Conservation (phyloP, 768 basidiomycete genomes). For the Cyclocybe aegerita region DNA sequence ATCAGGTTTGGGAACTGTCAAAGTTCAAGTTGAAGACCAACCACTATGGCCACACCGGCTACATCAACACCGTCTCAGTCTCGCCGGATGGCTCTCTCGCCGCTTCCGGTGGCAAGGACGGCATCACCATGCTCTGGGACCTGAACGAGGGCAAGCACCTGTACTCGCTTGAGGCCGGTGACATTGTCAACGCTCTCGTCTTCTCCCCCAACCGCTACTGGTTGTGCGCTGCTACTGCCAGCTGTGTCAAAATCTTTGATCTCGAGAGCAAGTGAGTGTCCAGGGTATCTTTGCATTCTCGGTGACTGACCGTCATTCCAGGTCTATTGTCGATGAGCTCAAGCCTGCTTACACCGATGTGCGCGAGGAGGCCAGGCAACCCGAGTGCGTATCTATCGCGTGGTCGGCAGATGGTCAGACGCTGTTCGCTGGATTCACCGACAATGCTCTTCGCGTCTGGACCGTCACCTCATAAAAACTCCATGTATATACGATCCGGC, state of each 20-base stretch:
- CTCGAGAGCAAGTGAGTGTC: constrained; percentile 93
- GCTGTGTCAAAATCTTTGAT: constrained; percentile 99
- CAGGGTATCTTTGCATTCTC: neutral
- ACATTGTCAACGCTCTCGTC: constrained; percentile 98
- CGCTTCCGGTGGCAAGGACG: constrained; percentile 99
- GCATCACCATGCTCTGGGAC: constrained; percentile 99
- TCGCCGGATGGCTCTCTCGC: constrained; percentile 99
- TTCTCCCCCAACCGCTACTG: constrained; percentile 99
- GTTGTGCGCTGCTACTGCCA: constrained; percentile 97
- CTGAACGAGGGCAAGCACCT: constrained; percentile 99
- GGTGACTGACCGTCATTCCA: constrained; percentile 25
- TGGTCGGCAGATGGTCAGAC: constrained; percentile 99
- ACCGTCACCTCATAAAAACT: constrained; percentile 65
- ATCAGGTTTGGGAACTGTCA: constrained; percentile 97
- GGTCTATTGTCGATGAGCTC: constrained; percentile 98
- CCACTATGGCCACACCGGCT: constrained; percentile 99
- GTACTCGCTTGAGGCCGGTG: constrained; percentile 98
- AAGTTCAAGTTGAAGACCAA: constrained; percentile 99
- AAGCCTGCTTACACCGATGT: constrained; percentile 90
- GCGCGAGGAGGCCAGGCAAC: constrained; percentile 67
- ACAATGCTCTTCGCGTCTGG: constrained; percentile 93
- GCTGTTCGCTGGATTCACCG: constrained; percentile 95
- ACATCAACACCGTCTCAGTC: constrained; percentile 98
- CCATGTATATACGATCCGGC: constrained; percentile 20
- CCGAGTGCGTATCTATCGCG: constrained; percentile 94